Evolutionary conservation across 768 basidiomycete species (phyloP), one percentile per base, ranked within the genome.

Genomic region (Boletus pseudo-olivaceus): DNA sequence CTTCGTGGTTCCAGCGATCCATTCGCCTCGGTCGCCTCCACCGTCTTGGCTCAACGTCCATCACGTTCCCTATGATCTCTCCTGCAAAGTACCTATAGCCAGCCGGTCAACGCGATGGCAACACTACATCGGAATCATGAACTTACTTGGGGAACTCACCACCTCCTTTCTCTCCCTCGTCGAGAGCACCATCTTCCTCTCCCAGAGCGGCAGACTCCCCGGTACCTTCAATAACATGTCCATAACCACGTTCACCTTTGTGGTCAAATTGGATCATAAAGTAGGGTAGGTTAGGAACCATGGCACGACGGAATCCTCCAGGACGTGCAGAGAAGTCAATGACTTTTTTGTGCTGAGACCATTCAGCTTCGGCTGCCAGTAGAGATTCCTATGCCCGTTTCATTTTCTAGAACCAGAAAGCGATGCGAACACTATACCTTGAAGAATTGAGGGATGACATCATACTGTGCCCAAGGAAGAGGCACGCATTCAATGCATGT

Each of bases 221-320:
- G 0, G 83, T 82, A 1, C 97, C 97, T 69, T 99, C 97, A 56
- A 99, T 97, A 57, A 99, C 91, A 71, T 99, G 97, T 0, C 97
- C 97, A 67, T 93, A 99, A 2, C 97, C 97, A 65, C 92, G 93
- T 72, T 98, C 94, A 26, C 97, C 94, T 64, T 95, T 98, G 72
- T 98, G 80, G 72, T 99, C 97, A 70, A 96, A 99, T 62, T 96
- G 94, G 7, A 98, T 90, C 92, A 95, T 96, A 65, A 99, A 99
- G 72, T 99, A 99, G 1, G 97, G 97, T 30, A 99, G 74, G 64
- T 98, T 97, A 3, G 95, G 86, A 11, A 99, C 96, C 88, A 99
- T 90, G 26, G 91, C 85, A 0, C 96, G 82, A 39, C 95, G 79
- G 77, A 98, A 98, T 4, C 96, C 96, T 17, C 96, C 95, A 1